Conservation (phyloP, 805 yeast genomes). For the Candida germanica region DNA sequence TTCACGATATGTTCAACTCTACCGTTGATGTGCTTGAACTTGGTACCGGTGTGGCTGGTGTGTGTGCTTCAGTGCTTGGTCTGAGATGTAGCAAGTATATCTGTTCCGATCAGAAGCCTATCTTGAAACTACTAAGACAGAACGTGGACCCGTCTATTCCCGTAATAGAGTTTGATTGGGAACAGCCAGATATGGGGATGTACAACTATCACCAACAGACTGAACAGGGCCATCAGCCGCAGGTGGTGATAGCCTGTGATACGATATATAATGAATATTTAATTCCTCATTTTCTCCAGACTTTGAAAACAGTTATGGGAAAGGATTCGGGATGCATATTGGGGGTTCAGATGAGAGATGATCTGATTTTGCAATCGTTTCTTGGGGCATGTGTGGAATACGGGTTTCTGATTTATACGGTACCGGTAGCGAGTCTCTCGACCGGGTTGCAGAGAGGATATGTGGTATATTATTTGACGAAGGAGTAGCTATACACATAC, state of each 20-base stretch:
- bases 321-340: constrained; percentile 40
- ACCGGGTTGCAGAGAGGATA: constrained; percentile 40
- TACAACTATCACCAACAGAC: constrained; percentile 16
- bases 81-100: constrained; percentile 35
- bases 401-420: constrained; percentile 33
- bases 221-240: constrained; percentile 26
- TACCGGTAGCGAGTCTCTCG: constrained; percentile 30
- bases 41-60: constrained; percentile 61
- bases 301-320: constrained; percentile 38
- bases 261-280: constrained; percentile 63
- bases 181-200: constrained; percentile 36
- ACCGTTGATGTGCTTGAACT: constrained; percentile 44
- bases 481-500: no score
- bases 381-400: constrained; percentile 27
- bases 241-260: constrained; percentile 58
- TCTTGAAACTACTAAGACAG: constrained; percentile 46
- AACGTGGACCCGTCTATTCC: constrained; percentile 45
- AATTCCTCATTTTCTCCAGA: constrained; percentile 45
- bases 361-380: constrained; percentile 47
- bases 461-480: constrained; percentile 38
- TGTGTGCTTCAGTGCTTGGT: constrained; percentile 42
- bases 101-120: constrained; percentile 57
- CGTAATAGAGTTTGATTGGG: constrained; percentile 63
- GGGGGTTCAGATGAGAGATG: constrained; percentile 52
- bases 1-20: constrained; percentile 12